Evolutionary conservation across 2,329 filamentous ascomycete genomes (phyloP).

Genomic region (Apiospora saccharicola): DNA sequence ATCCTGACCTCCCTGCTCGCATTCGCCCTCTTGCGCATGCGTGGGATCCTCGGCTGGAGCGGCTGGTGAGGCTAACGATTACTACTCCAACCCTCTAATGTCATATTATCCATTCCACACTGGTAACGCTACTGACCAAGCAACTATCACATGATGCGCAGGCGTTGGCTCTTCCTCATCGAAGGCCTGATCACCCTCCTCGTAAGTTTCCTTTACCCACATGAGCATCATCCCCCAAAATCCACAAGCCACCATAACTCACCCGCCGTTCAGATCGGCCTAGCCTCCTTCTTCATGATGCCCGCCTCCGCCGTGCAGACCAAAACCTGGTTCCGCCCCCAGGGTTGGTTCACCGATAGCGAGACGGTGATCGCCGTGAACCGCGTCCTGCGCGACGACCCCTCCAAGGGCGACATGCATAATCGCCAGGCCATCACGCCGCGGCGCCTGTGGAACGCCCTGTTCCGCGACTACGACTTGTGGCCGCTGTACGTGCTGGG

Average conservation of each 20-base stretch:
- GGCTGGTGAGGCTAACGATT: conserved; percentile 42
- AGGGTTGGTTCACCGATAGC: conserved; percentile 66
- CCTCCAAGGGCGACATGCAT: conserved; percentile 64
- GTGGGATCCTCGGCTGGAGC: conserved; percentile 45
- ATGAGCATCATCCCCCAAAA: not conserved
- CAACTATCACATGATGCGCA: not conserved
- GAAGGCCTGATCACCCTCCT: conserved; percentile 62
- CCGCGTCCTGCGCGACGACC: conserved; percentile 63
- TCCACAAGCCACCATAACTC: rapidly evolving
- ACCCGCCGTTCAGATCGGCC: conserved; percentile 46
- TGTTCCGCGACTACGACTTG: conserved; percentile 60
- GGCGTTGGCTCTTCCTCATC: conserved; percentile 60
- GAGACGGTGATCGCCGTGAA: conserved; percentile 67
- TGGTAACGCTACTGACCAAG: too few relatives aligned
- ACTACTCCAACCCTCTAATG: not conserved
- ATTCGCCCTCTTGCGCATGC: conserved; percentile 46
- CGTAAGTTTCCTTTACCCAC: conserved; percentile 26
- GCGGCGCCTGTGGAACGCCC: conserved; percentile 53
- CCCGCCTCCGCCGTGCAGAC: conserved; percentile 57
- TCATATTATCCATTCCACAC: not conserved
- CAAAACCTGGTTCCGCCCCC: conserved; percentile 56
- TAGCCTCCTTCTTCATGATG: conserved; percentile 60
- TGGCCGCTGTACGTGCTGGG: conserved; percentile 63
- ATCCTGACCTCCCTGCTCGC: conserved; percentile 47
- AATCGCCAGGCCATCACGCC: conserved; percentile 61